Evolutionary conservation across 208 protist species (phyloP).

Genomic region (Trypanosoma boissoni): DNA sequence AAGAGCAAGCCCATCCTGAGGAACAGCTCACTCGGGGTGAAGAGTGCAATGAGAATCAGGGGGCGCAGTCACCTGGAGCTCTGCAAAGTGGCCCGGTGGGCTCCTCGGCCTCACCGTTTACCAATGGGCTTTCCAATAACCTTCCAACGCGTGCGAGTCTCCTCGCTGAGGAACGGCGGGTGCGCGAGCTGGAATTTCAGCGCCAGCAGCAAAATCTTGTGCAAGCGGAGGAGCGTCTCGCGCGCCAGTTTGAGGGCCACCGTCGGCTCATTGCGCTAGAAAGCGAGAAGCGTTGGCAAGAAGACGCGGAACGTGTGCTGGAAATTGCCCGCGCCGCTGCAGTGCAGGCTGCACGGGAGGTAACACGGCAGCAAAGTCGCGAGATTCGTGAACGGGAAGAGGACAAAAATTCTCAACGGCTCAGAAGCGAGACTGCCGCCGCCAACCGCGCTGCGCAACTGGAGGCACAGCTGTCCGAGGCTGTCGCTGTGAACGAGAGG

Average conservation of each 20-base stretch:
- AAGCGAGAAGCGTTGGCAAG: constrained; percentile 14
- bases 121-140: not conserved
- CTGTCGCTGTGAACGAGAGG: constrained; percentile 1
- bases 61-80: no score
- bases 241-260: constrained; percentile 4
- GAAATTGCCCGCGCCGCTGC: constrained; percentile 14
- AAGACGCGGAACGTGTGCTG: constrained; percentile 11
- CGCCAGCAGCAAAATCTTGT: constrained; percentile 15
- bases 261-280: constrained; percentile 16
- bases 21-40: no score
- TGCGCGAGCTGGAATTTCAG: constrained; percentile 13
- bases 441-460: no score
- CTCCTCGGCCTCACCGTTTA: not conserved
- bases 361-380: not conserved
- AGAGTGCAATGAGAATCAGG: no score
- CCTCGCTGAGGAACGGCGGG: not conserved
- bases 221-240: constrained; percentile 6
- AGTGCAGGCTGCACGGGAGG: constrained; percentile 8
- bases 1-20: no score
- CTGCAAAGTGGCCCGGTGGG: no score
- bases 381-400: no score
- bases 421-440: no score
- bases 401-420: no score
- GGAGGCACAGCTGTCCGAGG: constrained; percentile 14
- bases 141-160: not conserved